These are phyloP conservation scores for Catenaria anguillulae DNA, from an alignment of 371 early-diverging fungal species.

Conservation along the genomic window DNA sequence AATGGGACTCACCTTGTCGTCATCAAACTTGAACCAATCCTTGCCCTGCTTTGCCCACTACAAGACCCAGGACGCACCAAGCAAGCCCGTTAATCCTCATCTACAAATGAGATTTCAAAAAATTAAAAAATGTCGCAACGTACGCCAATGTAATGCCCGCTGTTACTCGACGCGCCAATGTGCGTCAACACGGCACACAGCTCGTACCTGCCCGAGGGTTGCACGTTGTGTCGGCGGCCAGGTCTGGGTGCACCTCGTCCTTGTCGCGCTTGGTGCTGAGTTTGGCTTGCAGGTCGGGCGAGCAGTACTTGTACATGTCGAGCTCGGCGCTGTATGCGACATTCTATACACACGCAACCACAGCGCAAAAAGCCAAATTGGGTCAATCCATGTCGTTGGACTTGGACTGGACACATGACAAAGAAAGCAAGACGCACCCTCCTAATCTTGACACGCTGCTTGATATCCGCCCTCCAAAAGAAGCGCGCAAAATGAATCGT, in stretches of 20 bases:
- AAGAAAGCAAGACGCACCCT: constrained; percentile 16
- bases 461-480: constrained; percentile 81
- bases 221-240: constrained; percentile 61
- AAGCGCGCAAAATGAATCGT: constrained; percentile 85
- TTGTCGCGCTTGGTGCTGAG: constrained; percentile 53
- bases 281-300: constrained; percentile 64
- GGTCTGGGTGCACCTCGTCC: constrained; percentile 49
- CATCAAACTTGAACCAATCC: constrained; percentile 88
- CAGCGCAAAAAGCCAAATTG: background rate
- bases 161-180: constrained; percentile 64
- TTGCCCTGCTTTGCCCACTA: background rate
- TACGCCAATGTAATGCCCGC: constrained; percentile 69
- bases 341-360: constrained; percentile 24
- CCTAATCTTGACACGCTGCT: constrained; percentile 82
- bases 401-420: too few relatives aligned
- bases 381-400: background rate
- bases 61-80: background rate
- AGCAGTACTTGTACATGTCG: constrained; percentile 71
- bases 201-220: constrained; percentile 64
- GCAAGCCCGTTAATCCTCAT: too few relatives aligned
- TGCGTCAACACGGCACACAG: constrained; percentile 72
- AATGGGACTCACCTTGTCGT: constrained; percentile 79
- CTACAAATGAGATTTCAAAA: background rate
- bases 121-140: background rate
- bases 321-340: constrained; percentile 87